Evolutionary conservation across 2,329 filamentous ascomycete genomes (phyloP).

Genomic region (Lizonia empirigonia): DNA sequence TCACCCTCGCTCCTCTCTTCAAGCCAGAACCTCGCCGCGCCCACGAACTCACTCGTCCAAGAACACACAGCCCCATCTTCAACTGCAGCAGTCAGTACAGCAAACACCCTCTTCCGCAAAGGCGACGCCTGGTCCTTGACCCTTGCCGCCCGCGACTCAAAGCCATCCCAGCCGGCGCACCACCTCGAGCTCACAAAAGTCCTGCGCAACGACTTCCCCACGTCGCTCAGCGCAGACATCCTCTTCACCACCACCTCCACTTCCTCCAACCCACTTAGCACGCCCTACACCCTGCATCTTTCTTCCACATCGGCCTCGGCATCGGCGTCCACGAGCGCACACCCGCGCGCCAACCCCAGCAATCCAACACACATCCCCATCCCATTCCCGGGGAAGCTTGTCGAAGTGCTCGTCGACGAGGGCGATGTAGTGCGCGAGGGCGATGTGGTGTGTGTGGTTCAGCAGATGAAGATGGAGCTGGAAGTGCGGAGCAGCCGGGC

Average conservation of each 20-base stretch:
- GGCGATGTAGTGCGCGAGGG: constrained; percentile 61
- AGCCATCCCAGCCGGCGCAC: constrained; percentile 42
- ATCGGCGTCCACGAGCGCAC: constrained; percentile 49
- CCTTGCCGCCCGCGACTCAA: constrained; percentile 45
- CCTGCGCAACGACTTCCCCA: constrained; percentile 65
- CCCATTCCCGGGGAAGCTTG: constrained; percentile 63
- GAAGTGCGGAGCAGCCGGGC: constrained; percentile 60
- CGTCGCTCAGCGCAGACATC: constrained; percentile 60
- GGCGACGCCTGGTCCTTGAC: constrained; percentile 64
- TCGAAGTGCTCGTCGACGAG: constrained; percentile 63
- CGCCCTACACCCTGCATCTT: constrained; percentile 54
- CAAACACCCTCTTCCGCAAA: constrained; percentile 59
- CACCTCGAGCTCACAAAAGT: constrained; percentile 62
- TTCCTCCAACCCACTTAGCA: constrained; percentile 43
- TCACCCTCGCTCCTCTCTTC: constrained; percentile 50
- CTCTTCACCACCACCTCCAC: constrained; percentile 55
- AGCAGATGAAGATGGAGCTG: constrained; percentile 74
- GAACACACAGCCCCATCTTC: constrained; percentile 8
- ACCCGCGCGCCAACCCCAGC: constrained; percentile 56
- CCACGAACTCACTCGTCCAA: not conserved
- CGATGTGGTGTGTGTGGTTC: constrained; percentile 63
- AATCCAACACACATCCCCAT: constrained; percentile 61
- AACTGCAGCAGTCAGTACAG: constrained; percentile 11
- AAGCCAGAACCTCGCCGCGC: constrained; percentile 17
- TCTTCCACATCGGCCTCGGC: constrained; percentile 52